Conservation (phyloP, 306 rosid species). For the Geum urbanum region DNA sequence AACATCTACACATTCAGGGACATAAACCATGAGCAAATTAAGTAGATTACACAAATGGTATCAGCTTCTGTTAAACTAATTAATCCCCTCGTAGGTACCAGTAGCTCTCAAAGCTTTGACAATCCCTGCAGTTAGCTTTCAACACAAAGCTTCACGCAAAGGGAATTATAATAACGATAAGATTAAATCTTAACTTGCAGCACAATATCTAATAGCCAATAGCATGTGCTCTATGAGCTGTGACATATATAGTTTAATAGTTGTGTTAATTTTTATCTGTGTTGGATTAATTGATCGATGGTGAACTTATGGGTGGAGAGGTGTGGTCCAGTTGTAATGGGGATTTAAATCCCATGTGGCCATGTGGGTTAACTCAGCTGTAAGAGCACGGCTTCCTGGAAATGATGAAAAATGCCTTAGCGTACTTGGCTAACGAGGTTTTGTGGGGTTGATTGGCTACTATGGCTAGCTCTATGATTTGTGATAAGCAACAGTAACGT, state of each 20-base stretch:
- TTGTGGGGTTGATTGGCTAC: neutral
- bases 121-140: conserved; percentile 28
- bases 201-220: neutral
- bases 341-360: conserved; percentile 3
- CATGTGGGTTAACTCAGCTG: conserved; percentile 4
- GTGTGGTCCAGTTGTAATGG: neutral
- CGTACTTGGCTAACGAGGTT: neutral
- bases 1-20: conserved; percentile 25
- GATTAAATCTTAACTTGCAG: neutral
- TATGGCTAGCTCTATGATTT: neutral
- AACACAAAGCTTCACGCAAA: conserved; percentile 51
- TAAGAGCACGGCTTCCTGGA: neutral
- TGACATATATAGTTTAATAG: neutral
- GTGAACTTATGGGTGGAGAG: neutral
- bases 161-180: conserved; percentile 4
- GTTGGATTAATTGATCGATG: neutral
- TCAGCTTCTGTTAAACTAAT: neutral
- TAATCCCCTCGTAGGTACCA: neutral
- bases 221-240: neutral
- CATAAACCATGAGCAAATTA: conserved; percentile 18
- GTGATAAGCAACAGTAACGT: conserved; percentile 5
- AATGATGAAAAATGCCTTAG: conserved; percentile 7
- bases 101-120: conserved; percentile 25
- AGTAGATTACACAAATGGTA: neutral
- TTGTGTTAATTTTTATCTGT: neutral